Evolutionary conservation across 2,329 filamentous ascomycete species (phyloP).

Genomic region (Aspergillus nomiae): DNA sequence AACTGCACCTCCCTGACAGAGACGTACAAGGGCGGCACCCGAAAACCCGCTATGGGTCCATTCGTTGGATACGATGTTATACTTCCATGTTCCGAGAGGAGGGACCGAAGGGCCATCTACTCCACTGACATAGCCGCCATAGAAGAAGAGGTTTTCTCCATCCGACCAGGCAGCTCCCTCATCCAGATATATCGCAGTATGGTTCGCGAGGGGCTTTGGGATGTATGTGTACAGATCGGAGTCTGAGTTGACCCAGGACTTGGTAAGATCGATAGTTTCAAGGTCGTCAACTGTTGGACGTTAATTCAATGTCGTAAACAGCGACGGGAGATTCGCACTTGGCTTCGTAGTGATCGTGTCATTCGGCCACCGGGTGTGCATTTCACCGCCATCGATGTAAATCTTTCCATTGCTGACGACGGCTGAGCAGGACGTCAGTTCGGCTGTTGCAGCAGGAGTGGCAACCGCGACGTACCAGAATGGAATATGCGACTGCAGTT

Average conservation of each 20-base stretch:
- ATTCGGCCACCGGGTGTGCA: neutral
- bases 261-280: slow-evolving; percentile 7
- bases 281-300: slow-evolving; percentile 5
- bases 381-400: slow-evolving; percentile 12
- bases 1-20: slow-evolving; percentile 2
- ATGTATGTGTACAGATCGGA: slow-evolving; percentile 5
- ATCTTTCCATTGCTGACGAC: slow-evolving; percentile 10
- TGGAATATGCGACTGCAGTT: slow-evolving; percentile 6
- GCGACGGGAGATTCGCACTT: neutral
- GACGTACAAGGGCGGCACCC: slow-evolving; percentile 3
- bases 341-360: slow-evolving; percentile 1
- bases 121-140: slow-evolving; percentile 9
- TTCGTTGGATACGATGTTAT: slow-evolving; percentile 5
- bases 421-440: neutral
- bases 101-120: neutral
- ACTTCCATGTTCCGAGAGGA: slow-evolving; percentile 12
- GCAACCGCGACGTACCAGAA: neutral
- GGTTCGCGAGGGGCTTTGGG: slow-evolving; percentile 6
- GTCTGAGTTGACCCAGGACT: slow-evolving; percentile 11
- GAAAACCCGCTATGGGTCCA: slow-evolving; percentile 6
- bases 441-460: neutral
- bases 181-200: slow-evolving; percentile 5
- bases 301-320: neutral
- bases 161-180: slow-evolving; percentile 9
- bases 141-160: slow-evolving; percentile 9